Evolutionary conservation across 2,329 filamentous ascomycete species (phyloP), one percentile per base, ranked within the genome.

Genomic region (Pyrenochaeta sp.): DNA sequence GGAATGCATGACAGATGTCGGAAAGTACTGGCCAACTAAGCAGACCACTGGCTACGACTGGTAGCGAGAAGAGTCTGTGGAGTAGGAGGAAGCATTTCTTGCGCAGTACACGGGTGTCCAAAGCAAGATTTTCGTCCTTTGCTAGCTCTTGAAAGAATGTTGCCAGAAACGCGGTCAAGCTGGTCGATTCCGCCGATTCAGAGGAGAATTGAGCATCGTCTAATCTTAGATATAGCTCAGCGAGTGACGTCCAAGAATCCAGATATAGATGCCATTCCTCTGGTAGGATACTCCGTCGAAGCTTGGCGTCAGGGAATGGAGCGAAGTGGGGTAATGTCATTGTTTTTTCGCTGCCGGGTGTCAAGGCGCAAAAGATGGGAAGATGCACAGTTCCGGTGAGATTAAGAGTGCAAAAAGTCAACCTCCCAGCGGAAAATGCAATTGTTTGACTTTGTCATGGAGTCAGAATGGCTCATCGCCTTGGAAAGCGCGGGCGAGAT

Each of bases 181-280:
- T 84, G 23, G 80, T 77, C 55, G 89, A 82, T 4, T 80, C 78
- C 3, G 71, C 54, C 7, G 82, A 76, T 18, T 73, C 68, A 23
- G 69, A 64, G 32, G 67, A 54, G 49, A 94, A 88, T 0, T 83
- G 74, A 1, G 77, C 61, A 6, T 83, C 77, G 0, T 81, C 60
- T 0, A 88, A 72, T 10, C 80, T 77, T 20, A 94, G 70, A 51
- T 91, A 82, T 3, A 85, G 79, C 39, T 85, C 79, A 6, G 83
- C 74, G 6, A 96, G 78, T 8, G 82, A 75, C 13, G 85, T 74
- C 90, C 90, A 96, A 23, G 89, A 86, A 51, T 88, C 82, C 32
- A 95, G 74, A 66, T 88, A 90, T 21, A 82, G 78, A 53, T 87
- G 79, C 91, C 91, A 96, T 72, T 96, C 89, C 36, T 79, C 73